A percentile compares a stretch with the other conserved stretches of the same genome.
Evolutionary conservation across 768 basidiomycete species (phyloP).

Genomic region (Glaciozyma antarctica): DNA sequence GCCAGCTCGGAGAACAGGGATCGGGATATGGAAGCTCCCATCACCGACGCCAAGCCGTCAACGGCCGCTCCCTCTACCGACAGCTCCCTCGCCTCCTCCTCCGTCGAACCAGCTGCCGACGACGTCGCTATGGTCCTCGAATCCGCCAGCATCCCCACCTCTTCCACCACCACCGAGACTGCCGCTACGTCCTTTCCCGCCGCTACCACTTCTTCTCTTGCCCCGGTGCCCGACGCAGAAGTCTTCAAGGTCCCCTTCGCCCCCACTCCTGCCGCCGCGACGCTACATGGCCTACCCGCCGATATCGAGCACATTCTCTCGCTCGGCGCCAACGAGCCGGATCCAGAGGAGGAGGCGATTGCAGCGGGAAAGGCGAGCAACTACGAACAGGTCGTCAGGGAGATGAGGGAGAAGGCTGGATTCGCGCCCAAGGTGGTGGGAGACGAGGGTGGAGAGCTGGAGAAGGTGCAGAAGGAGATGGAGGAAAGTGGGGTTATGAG

Average conservation of each 20-base stretch:
- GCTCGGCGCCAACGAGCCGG: constrained; percentile 21
- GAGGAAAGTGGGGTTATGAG: constrained; percentile 11
- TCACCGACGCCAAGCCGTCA: too few relatives aligned
- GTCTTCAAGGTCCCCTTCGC: constrained; percentile 25
- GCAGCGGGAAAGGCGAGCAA: background rate
- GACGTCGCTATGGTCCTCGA: background rate
- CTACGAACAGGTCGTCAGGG: constrained; percentile 20
- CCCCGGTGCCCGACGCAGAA: background rate
- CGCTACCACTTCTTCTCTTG: background rate
- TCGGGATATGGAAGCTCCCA: too few relatives aligned
- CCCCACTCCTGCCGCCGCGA: constrained; percentile 11
- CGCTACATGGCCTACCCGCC: constrained; percentile 20
- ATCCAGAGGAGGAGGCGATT: background rate
- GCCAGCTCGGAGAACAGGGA: too few relatives aligned
- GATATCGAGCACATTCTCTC: constrained; percentile 31
- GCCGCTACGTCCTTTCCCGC: background rate
- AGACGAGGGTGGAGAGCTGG: background rate
- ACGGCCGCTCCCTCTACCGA: too few relatives aligned
- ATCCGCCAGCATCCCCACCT: too few relatives aligned
- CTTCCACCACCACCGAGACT: background rate
- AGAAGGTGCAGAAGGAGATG: constrained; percentile 24
- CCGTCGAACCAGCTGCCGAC: background rate
- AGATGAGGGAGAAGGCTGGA: constrained; percentile 21
- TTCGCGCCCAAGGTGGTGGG: background rate
- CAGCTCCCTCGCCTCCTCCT: too few relatives aligned